Evolutionary conservation across 2,329 filamentous ascomycete genomes (phyloP).

Genomic region (Pseudogymnoascus sp.): DNA sequence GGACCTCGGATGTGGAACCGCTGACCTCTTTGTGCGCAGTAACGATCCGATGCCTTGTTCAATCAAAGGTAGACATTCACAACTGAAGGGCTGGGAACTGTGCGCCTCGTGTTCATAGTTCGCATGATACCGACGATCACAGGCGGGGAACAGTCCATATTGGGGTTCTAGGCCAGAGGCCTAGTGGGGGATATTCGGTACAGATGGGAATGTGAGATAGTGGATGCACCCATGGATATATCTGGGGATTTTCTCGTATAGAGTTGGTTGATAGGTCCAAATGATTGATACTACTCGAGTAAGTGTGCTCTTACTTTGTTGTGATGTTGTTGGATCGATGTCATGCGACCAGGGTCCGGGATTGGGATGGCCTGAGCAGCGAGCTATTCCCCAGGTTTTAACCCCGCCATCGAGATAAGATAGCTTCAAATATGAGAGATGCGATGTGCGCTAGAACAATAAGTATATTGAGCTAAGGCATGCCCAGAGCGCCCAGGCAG

Average conservation of each 20-base stretch:
- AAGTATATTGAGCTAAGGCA: background rate
- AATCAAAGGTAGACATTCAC: background rate
- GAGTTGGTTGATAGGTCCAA: background rate
- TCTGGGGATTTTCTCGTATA: background rate
- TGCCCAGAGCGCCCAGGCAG: background rate
- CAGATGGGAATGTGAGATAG: background rate
- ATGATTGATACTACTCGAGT: background rate
- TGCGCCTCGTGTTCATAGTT: background rate
- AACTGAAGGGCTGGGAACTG: background rate
- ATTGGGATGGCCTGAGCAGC: background rate
- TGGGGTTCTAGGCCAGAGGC: background rate
- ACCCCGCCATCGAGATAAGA: background rate
- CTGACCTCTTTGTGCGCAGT: background rate
- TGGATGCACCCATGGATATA: background rate
- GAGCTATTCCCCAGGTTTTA: background rate
- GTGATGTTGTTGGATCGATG: background rate
- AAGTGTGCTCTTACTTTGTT: background rate
- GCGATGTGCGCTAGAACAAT: background rate
- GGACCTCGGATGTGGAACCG: background rate
- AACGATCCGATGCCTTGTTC: background rate
- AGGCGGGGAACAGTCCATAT: background rate
- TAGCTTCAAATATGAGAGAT: conserved; percentile 4
- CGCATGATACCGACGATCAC: conserved; percentile 6
- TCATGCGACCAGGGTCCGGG: background rate
- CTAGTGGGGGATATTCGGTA: background rate